These are phyloP conservation scores for Talaromyces piceae DNA, from an alignment of 2,329 filamentous ascomycete species.

Conservation along the genomic window DNA sequence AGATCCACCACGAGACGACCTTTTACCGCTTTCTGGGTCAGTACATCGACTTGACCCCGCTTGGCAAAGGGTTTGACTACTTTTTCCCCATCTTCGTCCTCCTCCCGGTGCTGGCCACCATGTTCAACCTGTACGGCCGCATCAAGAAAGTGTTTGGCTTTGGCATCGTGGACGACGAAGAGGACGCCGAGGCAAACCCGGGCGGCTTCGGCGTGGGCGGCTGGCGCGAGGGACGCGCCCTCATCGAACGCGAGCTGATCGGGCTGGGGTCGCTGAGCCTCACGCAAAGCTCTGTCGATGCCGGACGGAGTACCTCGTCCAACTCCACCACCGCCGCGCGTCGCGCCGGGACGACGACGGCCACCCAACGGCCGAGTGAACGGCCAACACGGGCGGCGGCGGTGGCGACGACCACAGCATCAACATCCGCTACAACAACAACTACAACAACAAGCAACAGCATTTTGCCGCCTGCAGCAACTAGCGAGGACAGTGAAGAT, in stretches of 20 bases:
- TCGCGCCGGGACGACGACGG: constrained; percentile 22
- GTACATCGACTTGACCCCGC: constrained; percentile 71
- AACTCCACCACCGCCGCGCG: constrained; percentile 13
- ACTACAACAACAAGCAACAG: constrained; percentile 26
- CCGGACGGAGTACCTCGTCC: constrained; percentile 19
- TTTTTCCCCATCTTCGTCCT: constrained; percentile 85
- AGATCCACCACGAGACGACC: constrained; percentile 66
- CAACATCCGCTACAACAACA: constrained; percentile 22
- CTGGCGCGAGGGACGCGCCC: constrained; percentile 84
- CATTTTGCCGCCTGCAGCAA: constrained; percentile 33
- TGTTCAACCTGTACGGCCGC: constrained; percentile 84
- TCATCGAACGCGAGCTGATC: constrained; percentile 80
- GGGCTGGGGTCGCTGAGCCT: constrained; percentile 47
- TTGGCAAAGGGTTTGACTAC: constrained; percentile 77
- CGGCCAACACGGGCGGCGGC: constrained; percentile 10
- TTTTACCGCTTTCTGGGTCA: constrained; percentile 84
- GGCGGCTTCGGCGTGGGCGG: constrained; percentile 66
- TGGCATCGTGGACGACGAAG: constrained; percentile 65
- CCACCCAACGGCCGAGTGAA: not conserved
- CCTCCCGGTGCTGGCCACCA: constrained; percentile 72
- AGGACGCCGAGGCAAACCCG: constrained; percentile 54
- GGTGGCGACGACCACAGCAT: constrained; percentile 14
- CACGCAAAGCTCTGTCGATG: constrained; percentile 26
- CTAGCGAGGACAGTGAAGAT: constrained; percentile 54
- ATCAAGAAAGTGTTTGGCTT: constrained; percentile 72